A percentile compares a stretch with the other conserved stretches of the same genome.
These are phyloP conservation scores for Aspergillus nidulans DNA, from an alignment of 495 filamentous ascomycete species.

Conservation along the genomic window DNA sequence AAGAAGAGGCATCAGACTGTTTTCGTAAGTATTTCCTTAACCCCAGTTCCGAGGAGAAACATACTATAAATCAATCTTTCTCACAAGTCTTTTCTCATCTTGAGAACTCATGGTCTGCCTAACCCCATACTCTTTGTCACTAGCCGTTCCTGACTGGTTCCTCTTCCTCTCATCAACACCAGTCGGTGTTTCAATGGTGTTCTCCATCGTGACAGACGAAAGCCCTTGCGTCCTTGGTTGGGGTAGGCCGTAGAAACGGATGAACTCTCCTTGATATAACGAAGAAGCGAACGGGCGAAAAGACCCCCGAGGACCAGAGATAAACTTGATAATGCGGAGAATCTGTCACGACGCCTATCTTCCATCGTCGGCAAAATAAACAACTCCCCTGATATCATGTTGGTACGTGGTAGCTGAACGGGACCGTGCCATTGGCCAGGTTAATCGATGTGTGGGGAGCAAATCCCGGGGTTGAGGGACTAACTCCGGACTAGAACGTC, in stretches of 20 bases:
- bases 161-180: not conserved
- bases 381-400: not conserved
- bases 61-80: slow-evolving; percentile 15
- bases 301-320: not conserved
- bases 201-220: not conserved
- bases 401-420: not conserved
- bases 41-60: not conserved
- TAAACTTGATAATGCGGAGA: slow-evolving; percentile 1
- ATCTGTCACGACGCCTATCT: not conserved
- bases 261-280: not conserved
- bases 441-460: slow-evolving; percentile 10
- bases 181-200: not conserved
- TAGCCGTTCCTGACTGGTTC: not conserved
- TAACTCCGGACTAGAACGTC: not conserved
- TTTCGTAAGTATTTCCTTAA: not conserved
- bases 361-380: not conserved
- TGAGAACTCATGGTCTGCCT: not conserved
- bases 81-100: slow-evolving; percentile 12
- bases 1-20: slow-evolving; percentile 14
- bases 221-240: not conserved
- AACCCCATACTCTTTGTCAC: slow-evolving; percentile 2
- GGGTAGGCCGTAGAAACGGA: not conserved
- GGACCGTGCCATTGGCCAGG: not conserved
- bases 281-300: not conserved
- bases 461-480: not conserved